Evolutionary conservation across 164 flowering plant species (phyloP).

Genomic region (Akebia trifoliata): DNA sequence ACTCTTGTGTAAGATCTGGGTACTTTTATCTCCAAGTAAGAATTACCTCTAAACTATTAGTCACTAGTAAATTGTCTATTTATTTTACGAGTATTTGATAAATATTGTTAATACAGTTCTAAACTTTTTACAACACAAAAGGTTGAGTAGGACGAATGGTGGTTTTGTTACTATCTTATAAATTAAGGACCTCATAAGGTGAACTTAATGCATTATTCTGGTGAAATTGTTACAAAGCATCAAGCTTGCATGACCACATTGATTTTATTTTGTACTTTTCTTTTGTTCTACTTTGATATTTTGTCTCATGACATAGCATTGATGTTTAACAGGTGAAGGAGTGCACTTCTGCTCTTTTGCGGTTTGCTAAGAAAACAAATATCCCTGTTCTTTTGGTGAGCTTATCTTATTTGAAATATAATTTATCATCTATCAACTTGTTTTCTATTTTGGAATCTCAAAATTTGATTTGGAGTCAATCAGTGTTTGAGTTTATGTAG

Average conservation of each 20-base stretch:
- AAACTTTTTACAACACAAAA: no score
- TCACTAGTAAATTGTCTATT: no score
- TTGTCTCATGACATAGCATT: background rate
- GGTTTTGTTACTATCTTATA: no score
- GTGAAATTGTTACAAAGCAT: background rate
- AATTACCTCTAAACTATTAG: no score
- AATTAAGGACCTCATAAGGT: background rate
- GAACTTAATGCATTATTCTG: background rate
- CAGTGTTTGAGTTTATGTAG: no score
- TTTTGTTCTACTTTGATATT: background rate
- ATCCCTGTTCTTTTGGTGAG: conserved; percentile 84
- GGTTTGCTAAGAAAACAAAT: conserved; percentile 78
- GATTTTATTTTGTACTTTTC: background rate
- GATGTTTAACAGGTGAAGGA: conserved; percentile 66
- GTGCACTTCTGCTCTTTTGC: conserved; percentile 80
- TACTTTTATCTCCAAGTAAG: no score
- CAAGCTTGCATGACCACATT: background rate
- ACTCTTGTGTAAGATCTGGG: no score
- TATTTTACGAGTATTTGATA: no score
- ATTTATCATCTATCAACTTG: background rate
- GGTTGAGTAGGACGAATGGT: no score
- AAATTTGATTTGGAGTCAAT: background rate
- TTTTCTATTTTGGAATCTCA: background rate
- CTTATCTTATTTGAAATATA: background rate
- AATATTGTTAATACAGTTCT: no score